phyloP scores from a whole-genome alignment of 1,284 basidiomycete species.

The Pascua sp. region DNA sequence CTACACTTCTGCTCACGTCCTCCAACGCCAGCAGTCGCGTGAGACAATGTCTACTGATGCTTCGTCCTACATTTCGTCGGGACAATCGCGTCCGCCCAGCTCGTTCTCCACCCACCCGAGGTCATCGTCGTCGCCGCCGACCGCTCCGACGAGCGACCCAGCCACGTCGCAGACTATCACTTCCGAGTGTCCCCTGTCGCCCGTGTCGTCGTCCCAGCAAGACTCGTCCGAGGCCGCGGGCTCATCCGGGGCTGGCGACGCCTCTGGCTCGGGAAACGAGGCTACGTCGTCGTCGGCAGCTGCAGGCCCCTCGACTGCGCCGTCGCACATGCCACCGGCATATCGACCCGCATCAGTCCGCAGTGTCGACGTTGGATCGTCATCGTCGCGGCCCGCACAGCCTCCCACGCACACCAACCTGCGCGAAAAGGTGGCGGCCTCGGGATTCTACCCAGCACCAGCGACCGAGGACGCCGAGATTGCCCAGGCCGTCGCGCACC shows the following conservation, averaged over 20 bases:
- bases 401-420: conserved; percentile 2
- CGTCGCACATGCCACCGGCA: conserved; percentile 39
- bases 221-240: background rate
- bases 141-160: background rate
- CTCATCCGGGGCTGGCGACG: background rate
- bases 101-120: background rate
- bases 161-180: background rate
- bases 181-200: background rate
- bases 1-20: background rate
- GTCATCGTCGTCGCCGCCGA: background rate
- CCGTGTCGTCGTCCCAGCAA: background rate
- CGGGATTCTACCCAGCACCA: conserved; percentile 48
- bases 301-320: background rate
- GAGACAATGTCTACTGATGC: no score
- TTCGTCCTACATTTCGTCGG: background rate
- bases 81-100: background rate
- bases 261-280: background rate
- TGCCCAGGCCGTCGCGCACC: conserved; percentile 38
- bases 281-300: conserved; percentile 1
- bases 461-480: conserved; percentile 44
- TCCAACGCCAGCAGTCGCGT: background rate
- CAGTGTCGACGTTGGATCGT: conserved; percentile 13
- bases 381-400: conserved; percentile 3
- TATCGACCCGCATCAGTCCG: conserved; percentile 46
- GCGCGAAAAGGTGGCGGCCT: conserved; percentile 40